phyloP scores from a whole-genome alignment of 441 rosid genomes.

The Theobroma grandiflorum region DNA sequence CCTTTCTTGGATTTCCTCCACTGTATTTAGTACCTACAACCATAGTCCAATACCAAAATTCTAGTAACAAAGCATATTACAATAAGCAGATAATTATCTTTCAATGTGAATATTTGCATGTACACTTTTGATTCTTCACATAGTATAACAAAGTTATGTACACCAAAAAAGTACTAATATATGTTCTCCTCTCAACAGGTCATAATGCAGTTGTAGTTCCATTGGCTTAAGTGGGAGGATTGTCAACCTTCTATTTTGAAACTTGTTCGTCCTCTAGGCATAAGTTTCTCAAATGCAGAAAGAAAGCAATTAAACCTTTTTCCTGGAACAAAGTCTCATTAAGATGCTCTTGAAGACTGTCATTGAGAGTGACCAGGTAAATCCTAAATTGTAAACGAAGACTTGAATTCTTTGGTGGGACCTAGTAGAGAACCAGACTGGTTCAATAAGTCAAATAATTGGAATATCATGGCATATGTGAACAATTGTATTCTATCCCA shows the following conservation, averaged over 20 bases:
- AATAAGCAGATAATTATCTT: background rate
- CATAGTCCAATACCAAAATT: slow-evolving; percentile 6
- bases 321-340: background rate
- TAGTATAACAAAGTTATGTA: background rate
- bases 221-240: background rate
- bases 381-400: background rate
- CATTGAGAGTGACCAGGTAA: background rate
- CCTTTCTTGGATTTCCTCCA: slow-evolving; percentile 96
- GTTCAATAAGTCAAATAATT: background rate
- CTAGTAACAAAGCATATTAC: background rate
- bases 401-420: background rate
- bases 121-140: background rate
- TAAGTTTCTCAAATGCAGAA: background rate
- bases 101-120: background rate
- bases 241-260: background rate
- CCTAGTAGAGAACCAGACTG: background rate
- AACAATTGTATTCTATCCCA: too few relatives aligned
- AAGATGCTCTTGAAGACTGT: background rate
- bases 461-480: too few relatives aligned
- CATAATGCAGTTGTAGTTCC: background rate
- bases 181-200: background rate
- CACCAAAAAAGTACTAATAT: background rate
- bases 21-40: slow-evolving; percentile 73
- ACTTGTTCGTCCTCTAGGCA: background rate
- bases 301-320: background rate